Base-by-base conservation (phyloP, 352 stramenopile species). In the Pythium plurisporium region DNA sequence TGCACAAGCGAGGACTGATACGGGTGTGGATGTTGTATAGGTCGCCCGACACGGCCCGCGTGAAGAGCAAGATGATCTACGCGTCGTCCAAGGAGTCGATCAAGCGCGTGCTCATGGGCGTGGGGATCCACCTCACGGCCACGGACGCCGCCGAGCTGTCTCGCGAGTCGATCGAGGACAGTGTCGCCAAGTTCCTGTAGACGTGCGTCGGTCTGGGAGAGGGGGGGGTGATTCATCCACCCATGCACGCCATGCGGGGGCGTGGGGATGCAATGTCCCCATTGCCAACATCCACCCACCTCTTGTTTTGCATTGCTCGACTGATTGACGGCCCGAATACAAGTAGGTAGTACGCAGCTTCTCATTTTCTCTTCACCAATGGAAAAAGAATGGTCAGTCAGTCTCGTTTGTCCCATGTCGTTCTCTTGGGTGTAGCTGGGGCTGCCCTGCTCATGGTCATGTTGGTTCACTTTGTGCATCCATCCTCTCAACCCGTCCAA, bases 1-100 rank as follows among this genome's bases (percentile, higher is more conserved):
- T n/a, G n/a, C n/a, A n/a, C n/a, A n/a, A n/a, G n/a, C n/a, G n/a
- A n/a, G n/a, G n/a, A n/a, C n/a, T n/a, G n/a, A n/a, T n/a, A 42
- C 26, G 53, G 46, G 23, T 44, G 29, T 19, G 37, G 5, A 7
- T 37, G 19, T 22, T 44, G 11, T 55, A 36, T 36, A 89, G 80
- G 80, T 97, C 93, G 55, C 95, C 95, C 20, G 95, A 98, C 72
- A 97, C 84, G 49, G 86, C 90, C 3, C 76, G 72, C 15, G 85
- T 98, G 50, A 96, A 96, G 77, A 81, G 78, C 50, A 98, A 98
- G 80, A 98, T 98, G 95, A 61, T 98, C 33, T 98, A 98, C 81
- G 84, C 86, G 52, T 90, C 88, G 19, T 97, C 88, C 25, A 98
- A 98, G 79, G 93, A 98, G 71, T 78, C 89, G 42, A 86, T 98